Conservation (phyloP, 2,329 filamentous ascomycete species). For the Plectosphaerella sp. region DNA sequence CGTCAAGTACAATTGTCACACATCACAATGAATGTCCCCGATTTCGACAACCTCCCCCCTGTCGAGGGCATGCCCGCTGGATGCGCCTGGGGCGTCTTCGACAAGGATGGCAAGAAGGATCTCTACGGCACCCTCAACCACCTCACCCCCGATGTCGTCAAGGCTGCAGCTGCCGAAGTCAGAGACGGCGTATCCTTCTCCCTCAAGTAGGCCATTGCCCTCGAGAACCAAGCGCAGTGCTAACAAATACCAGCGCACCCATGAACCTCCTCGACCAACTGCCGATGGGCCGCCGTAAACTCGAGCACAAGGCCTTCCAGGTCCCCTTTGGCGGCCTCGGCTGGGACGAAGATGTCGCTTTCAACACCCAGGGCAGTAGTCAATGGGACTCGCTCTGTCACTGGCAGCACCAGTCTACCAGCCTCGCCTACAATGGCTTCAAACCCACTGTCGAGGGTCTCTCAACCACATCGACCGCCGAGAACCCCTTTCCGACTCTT, state of each 20-base stretch:
- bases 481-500: constrained; percentile 27
- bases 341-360: constrained; percentile 45
- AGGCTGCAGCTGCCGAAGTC: constrained; percentile 35
- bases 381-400: constrained; percentile 54
- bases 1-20: not conserved
- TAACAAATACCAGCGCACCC: constrained; percentile 28
- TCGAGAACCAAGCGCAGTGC: not conserved
- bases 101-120: constrained; percentile 44
- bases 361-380: constrained; percentile 52
- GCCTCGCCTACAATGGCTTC: constrained; percentile 45
- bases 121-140: constrained; percentile 48
- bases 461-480: constrained; percentile 16
- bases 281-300: constrained; percentile 25
- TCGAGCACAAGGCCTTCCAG: constrained; percentile 30
- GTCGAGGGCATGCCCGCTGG: constrained; percentile 40
- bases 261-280: constrained; percentile 33
- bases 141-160: constrained; percentile 40
- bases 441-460: constrained; percentile 30
- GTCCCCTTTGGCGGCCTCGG: constrained; percentile 24
- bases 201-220: constrained; percentile 35
- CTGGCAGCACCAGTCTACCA: constrained; percentile 37
- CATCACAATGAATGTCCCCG: constrained; percentile 25
- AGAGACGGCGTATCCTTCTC: constrained; percentile 46
- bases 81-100: constrained; percentile 49
- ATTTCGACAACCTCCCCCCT: constrained; percentile 36